Evolutionary conservation across 1,139 yeast species (phyloP).

Genomic region (Yamadazyma dendronema): DNA sequence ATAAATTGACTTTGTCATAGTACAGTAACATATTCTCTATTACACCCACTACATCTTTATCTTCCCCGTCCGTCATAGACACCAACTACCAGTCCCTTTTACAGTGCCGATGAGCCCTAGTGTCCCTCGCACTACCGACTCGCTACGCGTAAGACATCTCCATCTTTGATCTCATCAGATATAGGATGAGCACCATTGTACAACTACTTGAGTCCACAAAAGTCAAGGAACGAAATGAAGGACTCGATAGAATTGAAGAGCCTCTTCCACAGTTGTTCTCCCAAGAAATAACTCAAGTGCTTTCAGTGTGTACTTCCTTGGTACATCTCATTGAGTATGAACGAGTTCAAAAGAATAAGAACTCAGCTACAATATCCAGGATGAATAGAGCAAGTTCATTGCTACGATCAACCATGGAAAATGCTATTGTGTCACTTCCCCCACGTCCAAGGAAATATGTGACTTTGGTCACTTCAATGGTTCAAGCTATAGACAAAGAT

Average conservation of each 20-base stretch:
- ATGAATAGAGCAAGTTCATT: constrained; percentile 7
- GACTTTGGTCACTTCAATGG: constrained; percentile 4
- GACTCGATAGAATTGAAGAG: constrained; percentile 9
- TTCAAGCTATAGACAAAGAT: constrained; percentile 7
- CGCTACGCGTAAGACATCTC: no score
- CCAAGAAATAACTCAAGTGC: constrained; percentile 9
- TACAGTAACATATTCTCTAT: no score
- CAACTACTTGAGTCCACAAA: constrained; percentile 12
- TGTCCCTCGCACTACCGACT: no score
- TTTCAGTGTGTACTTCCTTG: constrained; percentile 11
- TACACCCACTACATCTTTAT: no score
- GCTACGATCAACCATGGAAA: constrained; percentile 11
- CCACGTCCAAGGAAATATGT: constrained; percentile 9
- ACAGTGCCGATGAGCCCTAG: no score
- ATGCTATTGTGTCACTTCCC: constrained; percentile 4
- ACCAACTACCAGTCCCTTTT: no score
- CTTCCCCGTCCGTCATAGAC: no score
- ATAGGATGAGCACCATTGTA: constrained; percentile 2
- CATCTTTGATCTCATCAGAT: not conserved
- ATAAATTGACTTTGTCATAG: no score
- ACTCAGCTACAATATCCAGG: constrained; percentile 7
- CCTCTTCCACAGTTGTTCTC: constrained; percentile 8
- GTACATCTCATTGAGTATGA: constrained; percentile 12
- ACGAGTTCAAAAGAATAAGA: constrained; percentile 7
- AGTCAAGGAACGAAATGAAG: constrained; percentile 14